Evolutionary conservation across 2,329 filamentous ascomycete genomes (phyloP), one percentile per base, ranked within the genome.

Genomic region (Neospermospora avenae): DNA sequence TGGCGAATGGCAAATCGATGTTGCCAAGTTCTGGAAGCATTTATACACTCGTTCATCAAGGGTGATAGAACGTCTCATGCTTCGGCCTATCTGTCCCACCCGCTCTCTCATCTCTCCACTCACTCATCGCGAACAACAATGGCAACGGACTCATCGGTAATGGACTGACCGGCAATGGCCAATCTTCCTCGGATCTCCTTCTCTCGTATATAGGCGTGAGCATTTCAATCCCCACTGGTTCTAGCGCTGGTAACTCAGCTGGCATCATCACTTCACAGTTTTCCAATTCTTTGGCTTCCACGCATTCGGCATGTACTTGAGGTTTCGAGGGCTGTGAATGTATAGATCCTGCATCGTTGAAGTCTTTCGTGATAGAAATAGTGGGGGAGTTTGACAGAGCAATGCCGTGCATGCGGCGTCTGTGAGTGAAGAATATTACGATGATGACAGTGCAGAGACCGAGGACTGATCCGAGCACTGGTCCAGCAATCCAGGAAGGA

Each of bases 31-130:
- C 28, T 1, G 1, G 5, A 31, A 31, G 1, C 28, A 31, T 31
- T 31, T 31, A 10, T 6, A 5, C 28, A 10, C 10, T 31, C 28
- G 28, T 31, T 31, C 28, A 24, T 70, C 64, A 70, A 58, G 64
- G 60, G 59, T 70, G 56, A 58, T 70, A 69, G 56, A 64, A 70
- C 2, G 68, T 70, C 6, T 70, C 59, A 62, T 70, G 67, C 25
- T 53, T 65, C 24, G 60, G 56, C 2, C 57, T 45, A 16, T 63
- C 52, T 18, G 57, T 44, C n/a, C 28, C 53, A 7, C 67, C 64
- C 34, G 44, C 58, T 42, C 61, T 67, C 45, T 64, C 56, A 58
- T 69, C 67, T 34, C 67, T 61, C 37, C 67, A 58, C 20, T 68
- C 68, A 7, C 56, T 61, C 42, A 57, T 63, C 4, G 67, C 67